Evolutionary conservation across 768 basidiomycete genomes (phyloP), one percentile per base, ranked within the genome.

Genomic region (Boletus subcaerulescens): DNA sequence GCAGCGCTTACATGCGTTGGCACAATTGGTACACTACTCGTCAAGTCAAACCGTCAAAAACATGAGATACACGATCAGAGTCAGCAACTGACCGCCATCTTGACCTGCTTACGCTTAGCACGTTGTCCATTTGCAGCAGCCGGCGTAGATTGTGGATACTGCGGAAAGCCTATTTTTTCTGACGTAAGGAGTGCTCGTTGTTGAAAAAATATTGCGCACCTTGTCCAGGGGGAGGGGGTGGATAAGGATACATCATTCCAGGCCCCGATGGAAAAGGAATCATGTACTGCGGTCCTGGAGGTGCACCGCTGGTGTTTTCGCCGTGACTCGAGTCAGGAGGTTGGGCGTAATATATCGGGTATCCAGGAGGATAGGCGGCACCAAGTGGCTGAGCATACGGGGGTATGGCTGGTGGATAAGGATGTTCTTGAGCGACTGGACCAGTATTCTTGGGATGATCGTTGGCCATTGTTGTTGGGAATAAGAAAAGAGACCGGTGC

Each of bases 1-100:
- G 47, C 80, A 82, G 20, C 81, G 77, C 65, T 82, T 82, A 65
- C 80, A 82, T 10, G 80, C 80, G 22, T 73, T 73, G 12, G 82
- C 82, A 57, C 80, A 82, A 56, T 82, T 83, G 0, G 81, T 82
- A 61, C 80, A 82, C 79, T 80, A 44, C 2, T 44, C 18, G 14
- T 29, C 45, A 39, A 20, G 26, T 59, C 36, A 35, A 45, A 41
- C n/a, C 29, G 38, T 59, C 26, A 48, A 53, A 39, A 45, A 52
- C 48, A 20, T 33, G 15, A 45, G 22, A 51, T n/a, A 49, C 45
- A 22, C 4, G 29, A 55, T 49, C 24, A 36, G 47, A 38, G 15
- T 43, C 17, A 18, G 48, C 22, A 22, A 72, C 79, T 71, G 62
- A 81, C 79, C 55, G 80, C 80, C 77, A 82, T 82, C 68, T 83